Conservation (phyloP, 2,329 filamentous ascomycete genomes). For the Taxawa tesnikishii region DNA sequence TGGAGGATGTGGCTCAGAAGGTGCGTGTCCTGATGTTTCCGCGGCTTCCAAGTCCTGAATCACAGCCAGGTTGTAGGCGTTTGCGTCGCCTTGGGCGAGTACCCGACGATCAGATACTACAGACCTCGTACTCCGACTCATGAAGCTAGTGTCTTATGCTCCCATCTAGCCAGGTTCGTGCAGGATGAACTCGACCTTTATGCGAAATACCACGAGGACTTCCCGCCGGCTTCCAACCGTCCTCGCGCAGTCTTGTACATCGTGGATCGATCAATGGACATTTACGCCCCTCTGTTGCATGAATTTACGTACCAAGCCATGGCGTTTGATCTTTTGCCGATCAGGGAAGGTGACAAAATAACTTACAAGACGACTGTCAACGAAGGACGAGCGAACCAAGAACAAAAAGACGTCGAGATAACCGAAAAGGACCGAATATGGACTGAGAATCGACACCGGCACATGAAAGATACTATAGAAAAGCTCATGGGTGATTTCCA, state of each 20-base stretch:
- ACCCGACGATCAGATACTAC: slow-evolving; percentile 87
- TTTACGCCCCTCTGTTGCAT: slow-evolving; percentile 76
- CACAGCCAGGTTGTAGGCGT: slow-evolving; percentile 66
- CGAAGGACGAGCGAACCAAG: slow-evolving; percentile 54
- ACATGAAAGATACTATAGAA: slow-evolving; percentile 97
- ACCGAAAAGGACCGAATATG: slow-evolving; percentile 85
- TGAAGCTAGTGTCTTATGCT: slow-evolving; percentile 77
- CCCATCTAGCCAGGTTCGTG: slow-evolving; percentile 79
- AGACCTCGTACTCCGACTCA: slow-evolving; percentile 62
- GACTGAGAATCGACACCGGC: slow-evolving; percentile 84
- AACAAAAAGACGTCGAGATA: slow-evolving; percentile 86
- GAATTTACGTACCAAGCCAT: slow-evolving; percentile 99
- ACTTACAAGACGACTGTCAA: slow-evolving; percentile 74
- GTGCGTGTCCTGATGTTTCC: slow-evolving; percentile 30
- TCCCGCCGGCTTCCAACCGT: slow-evolving; percentile 65
- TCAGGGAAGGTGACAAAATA: slow-evolving; percentile 79
- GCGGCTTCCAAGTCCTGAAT: too few species aligned
- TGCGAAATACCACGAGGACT: slow-evolving; percentile 70
- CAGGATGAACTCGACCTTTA: slow-evolving; percentile 87
- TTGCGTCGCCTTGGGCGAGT: slow-evolving; percentile 86
- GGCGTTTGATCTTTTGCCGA: slow-evolving; percentile 83
- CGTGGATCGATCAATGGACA: slow-evolving; percentile 85
- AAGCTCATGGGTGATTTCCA: slow-evolving; percentile 88
- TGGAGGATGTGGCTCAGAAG: slow-evolving; percentile 80
- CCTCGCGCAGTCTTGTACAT: slow-evolving; percentile 77